Evolutionary conservation across 1,139 yeast genomes (phyloP), one percentile per base, ranked within the genome.

Genomic region (Nakaseomyces delphensis): DNA sequence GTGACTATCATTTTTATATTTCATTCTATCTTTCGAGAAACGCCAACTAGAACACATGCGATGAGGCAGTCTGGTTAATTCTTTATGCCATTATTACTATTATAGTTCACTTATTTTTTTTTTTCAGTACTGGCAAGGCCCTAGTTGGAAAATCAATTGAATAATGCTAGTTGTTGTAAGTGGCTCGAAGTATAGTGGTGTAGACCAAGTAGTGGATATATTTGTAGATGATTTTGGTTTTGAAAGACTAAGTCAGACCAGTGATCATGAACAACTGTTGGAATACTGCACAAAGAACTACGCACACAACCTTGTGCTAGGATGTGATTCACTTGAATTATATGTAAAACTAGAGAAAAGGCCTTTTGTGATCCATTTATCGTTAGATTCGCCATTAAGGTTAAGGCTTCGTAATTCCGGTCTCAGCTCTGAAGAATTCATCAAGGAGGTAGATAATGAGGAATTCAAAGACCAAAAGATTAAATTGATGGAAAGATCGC

Each of bases 291-390:
- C 97, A 0, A 59, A 64, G 23, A 69, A 78, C 48, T 91, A 96
- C 93, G 66, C 70, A 28, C 65, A 70, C 11, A 66, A 81, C 52
- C 79, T 69, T 56, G 94, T 86, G 3, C 59, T 83, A 5, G 62
- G 74, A 0, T 76, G 77, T 46, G 61, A 65, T 10, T 66, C 67
- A 19, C 50, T 71, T 4, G 61, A 60, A 0, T 64, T 72, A 43
- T 67, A 84, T 28, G 69, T 71, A 1, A 64, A 64, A 14, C 64
- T 87, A 6, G 67, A 73, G 38, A 80, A 82, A 50, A 67, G 96
- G 46, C 97, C 98, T 0, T 91, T 86, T 59, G 86, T 89, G 56
- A 69, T 87, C 24, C 95, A 87, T 54, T 59, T 91, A 3, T 73
- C 86, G 7, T 70, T 87, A 2, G 95, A 86, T 56, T 87, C 95